Conservation (phyloP, 371 early-diverging fungal genomes). For the Zychaea mexicana region DNA sequence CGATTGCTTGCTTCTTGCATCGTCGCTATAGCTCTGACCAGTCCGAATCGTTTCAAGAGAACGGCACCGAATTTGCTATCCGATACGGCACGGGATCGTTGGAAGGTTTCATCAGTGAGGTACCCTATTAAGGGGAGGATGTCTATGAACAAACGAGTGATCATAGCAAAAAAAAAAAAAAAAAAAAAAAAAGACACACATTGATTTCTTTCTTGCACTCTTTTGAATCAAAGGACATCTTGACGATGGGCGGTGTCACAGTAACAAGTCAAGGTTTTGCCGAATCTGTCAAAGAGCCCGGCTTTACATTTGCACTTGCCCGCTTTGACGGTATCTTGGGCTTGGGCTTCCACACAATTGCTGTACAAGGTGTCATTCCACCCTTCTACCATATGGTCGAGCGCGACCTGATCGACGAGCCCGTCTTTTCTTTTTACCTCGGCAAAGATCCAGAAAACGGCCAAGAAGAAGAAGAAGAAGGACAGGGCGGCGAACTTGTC, state of each 20-base stretch:
- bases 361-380: constrained; percentile 86
- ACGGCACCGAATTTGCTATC: constrained; percentile 91
- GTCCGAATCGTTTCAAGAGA: constrained; percentile 71
- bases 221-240: too few species aligned
- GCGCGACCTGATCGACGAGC: constrained; percentile 70
- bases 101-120: constrained; percentile 86
- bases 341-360: constrained; percentile 85
- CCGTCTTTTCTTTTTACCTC: constrained; percentile 85
- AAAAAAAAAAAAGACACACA: too few species aligned
- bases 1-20: constrained; percentile 94
- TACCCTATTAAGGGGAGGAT: constrained; percentile 5
- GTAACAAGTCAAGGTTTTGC: constrained; percentile 80
- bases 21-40: constrained; percentile 75
- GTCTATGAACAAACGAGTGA: too few species aligned
- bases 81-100: constrained; percentile 92
- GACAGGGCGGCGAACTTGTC: constrained; percentile 78
- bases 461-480: constrained; percentile 42
- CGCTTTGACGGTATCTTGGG: constrained; percentile 95
- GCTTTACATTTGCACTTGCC: constrained; percentile 83
- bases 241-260: constrained; percentile 72
- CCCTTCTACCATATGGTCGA: constrained; percentile 92
- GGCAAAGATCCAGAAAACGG: constrained; percentile 42
- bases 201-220: too few species aligned
- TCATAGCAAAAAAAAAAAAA: too few species aligned
- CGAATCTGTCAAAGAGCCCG: constrained; percentile 91